These are phyloP conservation scores for Quercus phellos DNA, from an alignment of 331 rosid species.

Conservation along the genomic window DNA sequence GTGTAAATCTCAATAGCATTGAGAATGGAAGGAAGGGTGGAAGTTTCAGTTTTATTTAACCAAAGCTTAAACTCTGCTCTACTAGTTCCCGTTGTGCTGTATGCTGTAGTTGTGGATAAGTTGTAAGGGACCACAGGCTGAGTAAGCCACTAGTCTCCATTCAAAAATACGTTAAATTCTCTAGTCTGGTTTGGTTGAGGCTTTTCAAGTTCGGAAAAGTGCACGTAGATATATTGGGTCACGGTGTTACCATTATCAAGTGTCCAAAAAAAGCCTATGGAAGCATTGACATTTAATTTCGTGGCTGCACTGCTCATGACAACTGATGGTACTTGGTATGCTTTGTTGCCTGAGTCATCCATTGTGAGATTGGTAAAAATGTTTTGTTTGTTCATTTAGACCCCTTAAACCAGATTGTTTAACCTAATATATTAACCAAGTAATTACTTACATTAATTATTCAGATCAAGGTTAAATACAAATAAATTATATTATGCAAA, in stretches of 20 bases:
- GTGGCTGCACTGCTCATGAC: slow-evolving; percentile 45
- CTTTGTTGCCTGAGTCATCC: not conserved
- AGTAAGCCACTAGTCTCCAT: slow-evolving; percentile 17
- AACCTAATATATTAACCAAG: no score
- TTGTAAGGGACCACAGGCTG: slow-evolving; percentile 17
- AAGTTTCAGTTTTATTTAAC: not conserved
- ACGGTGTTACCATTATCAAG: not conserved
- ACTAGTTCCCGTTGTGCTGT: not conserved
- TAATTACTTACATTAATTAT: no score
- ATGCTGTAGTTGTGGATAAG: not conserved
- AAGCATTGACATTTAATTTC: not conserved
- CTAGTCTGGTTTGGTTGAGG: slow-evolving; percentile 23
- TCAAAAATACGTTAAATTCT: slow-evolving; percentile 19
- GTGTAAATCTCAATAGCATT: slow-evolving; percentile 46
- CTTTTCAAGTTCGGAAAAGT: slow-evolving; percentile 26
- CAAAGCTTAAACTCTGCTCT: no score
- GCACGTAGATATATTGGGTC: slow-evolving; percentile 17
- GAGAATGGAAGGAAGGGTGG: slow-evolving; percentile 50
- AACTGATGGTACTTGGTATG: slow-evolving; percentile 16
- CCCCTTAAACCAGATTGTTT: no score
- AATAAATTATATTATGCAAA: no score
- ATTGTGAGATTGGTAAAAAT: not conserved
- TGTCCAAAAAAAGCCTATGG: slow-evolving; percentile 5
- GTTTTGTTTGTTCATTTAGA: not conserved
- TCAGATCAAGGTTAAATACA: no score